Conservation (phyloP, 1,284 basidiomycete genomes). For the Microstroma glucosiphilum region DNA sequence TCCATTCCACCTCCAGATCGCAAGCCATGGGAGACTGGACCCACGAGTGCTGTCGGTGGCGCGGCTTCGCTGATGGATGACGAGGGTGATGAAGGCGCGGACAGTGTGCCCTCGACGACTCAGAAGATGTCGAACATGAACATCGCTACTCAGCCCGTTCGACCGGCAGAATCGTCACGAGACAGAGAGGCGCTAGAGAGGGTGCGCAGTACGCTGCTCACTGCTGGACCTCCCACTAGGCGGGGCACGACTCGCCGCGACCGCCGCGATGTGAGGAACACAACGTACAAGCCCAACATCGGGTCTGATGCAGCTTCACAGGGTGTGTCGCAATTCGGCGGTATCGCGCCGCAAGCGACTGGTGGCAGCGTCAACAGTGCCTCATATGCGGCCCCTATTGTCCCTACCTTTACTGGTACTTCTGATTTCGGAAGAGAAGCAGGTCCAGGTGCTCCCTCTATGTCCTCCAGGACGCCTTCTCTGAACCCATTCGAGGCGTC, state of each 20-base stretch:
- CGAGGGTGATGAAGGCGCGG: slow-evolving; percentile 20
- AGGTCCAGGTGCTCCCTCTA: slow-evolving; percentile 5
- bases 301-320: slow-evolving; percentile 12
- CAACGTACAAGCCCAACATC: slow-evolving; percentile 44
- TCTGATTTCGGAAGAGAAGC: slow-evolving; percentile 25
- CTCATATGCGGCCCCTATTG: neutral
- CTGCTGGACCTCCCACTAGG: slow-evolving; percentile 32
- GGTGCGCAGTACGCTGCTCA: slow-evolving; percentile 54
- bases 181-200: slow-evolving; percentile 55
- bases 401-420: slow-evolving; percentile 18
- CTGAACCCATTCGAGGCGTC: slow-evolving; percentile 27
- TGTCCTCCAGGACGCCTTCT: slow-evolving; percentile 4
- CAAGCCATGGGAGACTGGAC: slow-evolving; percentile 52
- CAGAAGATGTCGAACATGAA: slow-evolving; percentile 39
- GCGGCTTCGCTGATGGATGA: slow-evolving; percentile 48
- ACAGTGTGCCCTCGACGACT: slow-evolving; percentile 12
- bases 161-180: slow-evolving; percentile 52
- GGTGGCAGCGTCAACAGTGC: neutral
- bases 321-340: slow-evolving; percentile 24
- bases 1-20: slow-evolving; percentile 56
- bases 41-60: slow-evolving; percentile 23
- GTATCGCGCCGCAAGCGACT: slow-evolving; percentile 9
- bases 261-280: slow-evolving; percentile 54
- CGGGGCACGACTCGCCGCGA: slow-evolving; percentile 53
- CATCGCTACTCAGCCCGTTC: slow-evolving; percentile 52